A percentile compares a stretch with the other conserved stretches of the same genome.
Conservation (phyloP, 2,329 filamentous ascomycete genomes). For the Calcarisporium arbuscula region DNA sequence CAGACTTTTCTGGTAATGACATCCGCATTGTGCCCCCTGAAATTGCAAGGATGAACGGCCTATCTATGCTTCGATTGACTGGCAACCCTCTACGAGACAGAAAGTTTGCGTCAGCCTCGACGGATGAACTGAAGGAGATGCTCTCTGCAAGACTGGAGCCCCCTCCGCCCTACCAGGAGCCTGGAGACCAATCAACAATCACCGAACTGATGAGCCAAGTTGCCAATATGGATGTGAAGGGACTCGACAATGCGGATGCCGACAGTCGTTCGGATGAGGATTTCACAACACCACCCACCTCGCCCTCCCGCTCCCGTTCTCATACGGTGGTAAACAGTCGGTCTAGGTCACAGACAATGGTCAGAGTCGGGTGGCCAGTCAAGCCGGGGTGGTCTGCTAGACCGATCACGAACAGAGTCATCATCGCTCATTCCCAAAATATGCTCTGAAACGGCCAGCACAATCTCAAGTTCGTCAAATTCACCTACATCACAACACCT, state of each 20-base stretch:
- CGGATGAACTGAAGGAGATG: constrained; percentile 73
- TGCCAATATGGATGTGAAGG: constrained; percentile 22
- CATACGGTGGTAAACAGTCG: constrained; percentile 38
- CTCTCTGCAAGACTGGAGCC: constrained; percentile 62
- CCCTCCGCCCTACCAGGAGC: constrained; percentile 34
- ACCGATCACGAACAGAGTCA: constrained; percentile 61
- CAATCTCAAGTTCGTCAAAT: constrained; percentile 49
- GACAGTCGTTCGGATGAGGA: constrained; percentile 46
- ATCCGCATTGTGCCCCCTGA: constrained; percentile 69
- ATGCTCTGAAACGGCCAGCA: constrained; percentile 48
- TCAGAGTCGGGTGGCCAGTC: constrained; percentile 48
- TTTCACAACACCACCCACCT: constrained; percentile 53
- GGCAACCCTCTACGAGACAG: constrained; percentile 90
- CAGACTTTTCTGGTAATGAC: constrained; percentile 81
- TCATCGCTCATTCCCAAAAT: constrained; percentile 52
- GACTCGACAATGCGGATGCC: constrained; percentile 27
- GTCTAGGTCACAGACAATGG: constrained; percentile 37
- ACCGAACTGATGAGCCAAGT: constrained; percentile 18
- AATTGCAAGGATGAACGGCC: constrained; percentile 70
- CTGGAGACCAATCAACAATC: constrained; percentile 13
- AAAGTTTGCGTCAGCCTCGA: constrained; percentile 74
- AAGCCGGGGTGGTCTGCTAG: constrained; percentile 58
- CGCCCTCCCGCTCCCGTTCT: constrained; percentile 42
- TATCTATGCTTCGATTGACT: constrained; percentile 69
- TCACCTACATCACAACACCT: constrained; percentile 70